Evolutionary conservation across 2,329 filamentous ascomycete species (phyloP).

Genomic region (Fusarium sacchari): DNA sequence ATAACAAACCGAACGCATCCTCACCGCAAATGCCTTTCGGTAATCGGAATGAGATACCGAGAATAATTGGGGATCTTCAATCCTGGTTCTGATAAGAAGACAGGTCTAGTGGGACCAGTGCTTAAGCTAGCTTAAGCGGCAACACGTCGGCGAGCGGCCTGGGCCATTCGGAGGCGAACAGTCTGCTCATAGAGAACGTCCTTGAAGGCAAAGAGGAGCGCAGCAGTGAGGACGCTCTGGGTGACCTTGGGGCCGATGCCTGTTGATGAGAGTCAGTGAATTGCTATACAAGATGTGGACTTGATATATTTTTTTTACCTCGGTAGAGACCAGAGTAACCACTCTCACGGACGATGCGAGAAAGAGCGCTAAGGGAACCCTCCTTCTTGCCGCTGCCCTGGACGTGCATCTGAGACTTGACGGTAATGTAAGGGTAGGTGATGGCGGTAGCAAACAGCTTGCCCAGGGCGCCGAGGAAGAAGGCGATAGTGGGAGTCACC

Average conservation of each 20-base stretch:
- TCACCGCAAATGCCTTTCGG: slow-evolving; percentile 28
- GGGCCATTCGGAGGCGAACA: slow-evolving; percentile 67
- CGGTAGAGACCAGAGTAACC: slow-evolving; percentile 94
- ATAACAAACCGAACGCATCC: slow-evolving; percentile 15
- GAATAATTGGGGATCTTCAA: slow-evolving; percentile 5
- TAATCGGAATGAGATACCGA: slow-evolving; percentile 10
- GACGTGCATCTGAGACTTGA: slow-evolving; percentile 98
- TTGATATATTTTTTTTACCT: slow-evolving; percentile 70
- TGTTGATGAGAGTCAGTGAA: slow-evolving; percentile 51
- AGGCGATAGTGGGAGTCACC: slow-evolving; percentile 86
- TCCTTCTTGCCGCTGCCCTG: slow-evolving; percentile 81
- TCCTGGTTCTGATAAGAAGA: slow-evolving; percentile 12
- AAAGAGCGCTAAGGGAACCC: slow-evolving; percentile 81
- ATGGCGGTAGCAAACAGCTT: slow-evolving; percentile 94
- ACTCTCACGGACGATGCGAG: slow-evolving; percentile 84
- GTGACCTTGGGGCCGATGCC: slow-evolving; percentile 96
- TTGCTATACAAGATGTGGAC: neutral
- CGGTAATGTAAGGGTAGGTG: slow-evolving; percentile 98
- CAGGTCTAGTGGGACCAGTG: neutral
- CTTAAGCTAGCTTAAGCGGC: slow-evolving; percentile 43
- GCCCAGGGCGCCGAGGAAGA: slow-evolving; percentile 89
- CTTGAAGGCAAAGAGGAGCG: slow-evolving; percentile 97
- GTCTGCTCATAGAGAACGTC: slow-evolving; percentile 91
- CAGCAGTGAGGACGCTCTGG: slow-evolving; percentile 95
- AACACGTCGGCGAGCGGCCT: slow-evolving; percentile 54